Percentiles rank a stretch among this genome's conserved stretches.
These are phyloP conservation scores for Ilyonectria mors-panacis DNA, from an alignment of 2,329 filamentous ascomycete species.

Conservation along the genomic window DNA sequence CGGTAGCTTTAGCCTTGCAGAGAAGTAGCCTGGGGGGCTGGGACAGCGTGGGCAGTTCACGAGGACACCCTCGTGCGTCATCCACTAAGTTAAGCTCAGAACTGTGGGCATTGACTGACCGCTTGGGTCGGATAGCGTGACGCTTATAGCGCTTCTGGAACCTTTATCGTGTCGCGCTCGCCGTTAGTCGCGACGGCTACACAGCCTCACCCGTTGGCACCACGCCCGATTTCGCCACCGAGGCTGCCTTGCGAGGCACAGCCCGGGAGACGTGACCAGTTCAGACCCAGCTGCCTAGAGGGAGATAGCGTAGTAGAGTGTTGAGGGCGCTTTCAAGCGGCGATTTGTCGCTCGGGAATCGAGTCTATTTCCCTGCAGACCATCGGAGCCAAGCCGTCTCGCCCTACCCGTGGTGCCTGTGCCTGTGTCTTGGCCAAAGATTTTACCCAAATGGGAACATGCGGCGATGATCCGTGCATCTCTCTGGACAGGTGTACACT, in stretches of 20 bases:
- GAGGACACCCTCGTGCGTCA: too few relatives aligned
- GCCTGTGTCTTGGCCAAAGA: background rate
- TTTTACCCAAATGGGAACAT: background rate
- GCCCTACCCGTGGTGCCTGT: too few relatives aligned
- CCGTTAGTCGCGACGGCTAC: background rate
- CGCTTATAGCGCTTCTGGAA: background rate
- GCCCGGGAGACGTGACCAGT: background rate
- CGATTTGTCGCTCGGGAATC: background rate
- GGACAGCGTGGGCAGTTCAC: too few relatives aligned
- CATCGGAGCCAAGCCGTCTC: background rate
- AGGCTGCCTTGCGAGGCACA: conserved; percentile 1
- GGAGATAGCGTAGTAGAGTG: background rate
- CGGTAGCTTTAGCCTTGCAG: too few relatives aligned
- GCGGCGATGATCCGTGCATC: background rate
- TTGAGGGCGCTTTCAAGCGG: background rate
- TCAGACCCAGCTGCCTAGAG: background rate
- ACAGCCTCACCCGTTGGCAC: background rate
- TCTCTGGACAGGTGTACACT: background rate
- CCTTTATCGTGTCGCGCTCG: background rate
- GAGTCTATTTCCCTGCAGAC: background rate
- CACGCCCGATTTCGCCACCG: background rate
- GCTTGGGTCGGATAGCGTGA: background rate
- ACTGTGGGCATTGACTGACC: background rate
- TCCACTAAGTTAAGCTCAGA: too few relatives aligned
- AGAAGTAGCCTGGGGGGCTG: too few relatives aligned